Conservation (phyloP, 306 rosid genomes). For the Prunus mongolica region DNA sequence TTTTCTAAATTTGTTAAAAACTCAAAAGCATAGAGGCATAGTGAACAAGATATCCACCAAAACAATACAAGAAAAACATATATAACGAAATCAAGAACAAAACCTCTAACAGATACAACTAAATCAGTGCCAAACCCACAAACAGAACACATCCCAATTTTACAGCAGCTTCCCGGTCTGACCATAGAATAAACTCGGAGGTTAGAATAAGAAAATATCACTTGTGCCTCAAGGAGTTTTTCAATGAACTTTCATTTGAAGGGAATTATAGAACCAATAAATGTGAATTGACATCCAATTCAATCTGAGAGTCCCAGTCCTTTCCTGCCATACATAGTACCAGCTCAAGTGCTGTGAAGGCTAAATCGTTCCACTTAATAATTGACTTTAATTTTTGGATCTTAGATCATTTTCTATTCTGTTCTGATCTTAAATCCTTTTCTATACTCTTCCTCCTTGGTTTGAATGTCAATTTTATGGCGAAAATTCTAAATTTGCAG, state of each 20-base stretch:
- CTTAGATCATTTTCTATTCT: neutral
- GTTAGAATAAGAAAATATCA: neutral
- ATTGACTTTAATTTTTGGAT: neutral
- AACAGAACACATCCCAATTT: too few species aligned
- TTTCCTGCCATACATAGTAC: neutral
- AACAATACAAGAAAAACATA: too few species aligned
- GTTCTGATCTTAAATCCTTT: neutral
- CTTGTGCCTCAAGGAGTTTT: neutral
- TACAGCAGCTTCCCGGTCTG: too few species aligned
- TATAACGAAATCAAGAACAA: too few species aligned
- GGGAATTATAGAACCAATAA: neutral
- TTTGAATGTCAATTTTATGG: slow-evolving; percentile 23
- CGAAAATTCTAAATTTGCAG: slow-evolving; percentile 40
- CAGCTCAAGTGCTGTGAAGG: neutral
- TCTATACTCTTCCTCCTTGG: slow-evolving; percentile 2
- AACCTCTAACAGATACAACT: too few species aligned
- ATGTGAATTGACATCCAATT: neutral
- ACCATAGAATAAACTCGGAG: neutral
- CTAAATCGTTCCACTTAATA: neutral
- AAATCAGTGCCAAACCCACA: too few species aligned
- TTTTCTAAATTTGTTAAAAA: too few species aligned
- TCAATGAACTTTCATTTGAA: neutral
- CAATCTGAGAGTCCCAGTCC: neutral
- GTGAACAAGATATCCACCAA: too few species aligned
- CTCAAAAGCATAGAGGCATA: too few species aligned